phyloP scores from a whole-genome alignment of 2,329 filamentous ascomycete species.

The Sporothrix dimorphospora region DNA sequence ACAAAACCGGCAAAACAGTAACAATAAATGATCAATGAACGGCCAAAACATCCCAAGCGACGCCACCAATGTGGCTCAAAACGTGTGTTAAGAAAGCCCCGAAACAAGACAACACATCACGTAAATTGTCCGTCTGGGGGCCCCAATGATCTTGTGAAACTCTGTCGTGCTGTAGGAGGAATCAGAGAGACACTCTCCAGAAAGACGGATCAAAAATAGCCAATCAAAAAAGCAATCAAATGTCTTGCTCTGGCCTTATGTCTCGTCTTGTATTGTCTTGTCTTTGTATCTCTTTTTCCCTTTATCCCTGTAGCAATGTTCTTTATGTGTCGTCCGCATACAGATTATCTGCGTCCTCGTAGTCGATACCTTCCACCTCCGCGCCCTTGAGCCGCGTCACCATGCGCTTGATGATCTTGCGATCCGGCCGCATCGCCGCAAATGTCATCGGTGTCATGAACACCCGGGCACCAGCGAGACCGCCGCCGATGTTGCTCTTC shows the following conservation, averaged over 20 bases:
- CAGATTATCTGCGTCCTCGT: not conserved
- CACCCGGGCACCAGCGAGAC: slow-evolving; percentile 37
- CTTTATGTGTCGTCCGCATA: slow-evolving; percentile 25
- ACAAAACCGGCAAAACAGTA: not conserved
- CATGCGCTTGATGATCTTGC: slow-evolving; percentile 35
- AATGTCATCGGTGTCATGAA: slow-evolving; percentile 45
- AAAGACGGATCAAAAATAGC: not conserved
- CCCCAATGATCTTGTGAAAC: slow-evolving; percentile 6
- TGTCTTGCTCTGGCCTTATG: not conserved
- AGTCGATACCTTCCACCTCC: slow-evolving; percentile 18
- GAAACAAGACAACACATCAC: not conserved
- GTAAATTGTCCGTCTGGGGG: not conserved
- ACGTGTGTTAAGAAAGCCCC: not conserved
- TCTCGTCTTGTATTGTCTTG: not conserved
- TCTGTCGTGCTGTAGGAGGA: slow-evolving; percentile 12
- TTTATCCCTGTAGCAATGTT: not conserved
- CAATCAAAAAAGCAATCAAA: not conserved
- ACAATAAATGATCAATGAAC: not conserved
- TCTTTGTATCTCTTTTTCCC: not conserved
- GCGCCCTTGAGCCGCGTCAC: slow-evolving; percentile 28
- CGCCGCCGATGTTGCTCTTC: not conserved
- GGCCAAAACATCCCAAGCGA: not conserved
- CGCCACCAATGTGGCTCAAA: slow-evolving; percentile 8
- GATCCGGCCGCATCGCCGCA: slow-evolving; percentile 44
- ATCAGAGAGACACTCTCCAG: not conserved